These are phyloP conservation scores for Oryza brachyantha DNA, from an alignment of 176 grass and related monocot genomes.

Conservation along the genomic window DNA sequence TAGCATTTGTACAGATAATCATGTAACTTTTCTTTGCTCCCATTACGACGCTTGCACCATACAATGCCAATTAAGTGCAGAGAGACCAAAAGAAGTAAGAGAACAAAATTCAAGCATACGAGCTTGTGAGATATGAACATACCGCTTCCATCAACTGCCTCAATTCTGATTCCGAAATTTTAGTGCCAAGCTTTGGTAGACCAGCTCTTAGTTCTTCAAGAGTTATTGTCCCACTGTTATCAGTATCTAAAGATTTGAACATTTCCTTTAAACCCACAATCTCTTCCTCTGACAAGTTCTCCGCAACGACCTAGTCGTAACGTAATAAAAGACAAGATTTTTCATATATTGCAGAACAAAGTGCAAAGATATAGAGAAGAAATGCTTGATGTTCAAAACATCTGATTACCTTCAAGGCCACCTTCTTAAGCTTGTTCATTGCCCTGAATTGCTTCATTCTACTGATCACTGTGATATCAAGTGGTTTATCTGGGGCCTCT, in stretches of 20 bases:
- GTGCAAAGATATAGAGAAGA: not conserved
- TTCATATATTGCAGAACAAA: not conserved
- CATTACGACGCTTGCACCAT: not conserved
- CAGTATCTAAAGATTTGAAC: slow-evolving; percentile 93
- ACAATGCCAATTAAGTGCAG: not conserved
- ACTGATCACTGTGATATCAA: slow-evolving; percentile 77
- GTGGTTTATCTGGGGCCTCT: slow-evolving; percentile 81
- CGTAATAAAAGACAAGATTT: not conserved
- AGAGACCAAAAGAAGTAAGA: not conserved
- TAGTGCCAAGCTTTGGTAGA: slow-evolving; percentile 90
- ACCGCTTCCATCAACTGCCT: slow-evolving; percentile 90
- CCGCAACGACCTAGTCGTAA: slow-evolving; percentile 71
- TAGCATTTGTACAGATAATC: not conserved
- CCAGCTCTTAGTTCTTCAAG: slow-evolving; percentile 89
- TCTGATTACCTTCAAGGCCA: slow-evolving; percentile 76
- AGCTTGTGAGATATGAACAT: slow-evolving; percentile 26
- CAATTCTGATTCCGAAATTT: slow-evolving; percentile 78
- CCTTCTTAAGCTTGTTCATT: slow-evolving; percentile 99
- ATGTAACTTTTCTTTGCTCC: not conserved
- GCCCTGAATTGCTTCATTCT: slow-evolving; percentile 99
- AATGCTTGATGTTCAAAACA: not conserved
- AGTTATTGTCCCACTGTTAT: slow-evolving; percentile 89
- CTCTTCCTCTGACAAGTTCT: slow-evolving; percentile 93
- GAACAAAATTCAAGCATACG: not conserved
- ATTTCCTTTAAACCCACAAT: slow-evolving; percentile 90